Conservation (phyloP, 176 grass and related monocot genomes). For the Zoysia pacifica region DNA sequence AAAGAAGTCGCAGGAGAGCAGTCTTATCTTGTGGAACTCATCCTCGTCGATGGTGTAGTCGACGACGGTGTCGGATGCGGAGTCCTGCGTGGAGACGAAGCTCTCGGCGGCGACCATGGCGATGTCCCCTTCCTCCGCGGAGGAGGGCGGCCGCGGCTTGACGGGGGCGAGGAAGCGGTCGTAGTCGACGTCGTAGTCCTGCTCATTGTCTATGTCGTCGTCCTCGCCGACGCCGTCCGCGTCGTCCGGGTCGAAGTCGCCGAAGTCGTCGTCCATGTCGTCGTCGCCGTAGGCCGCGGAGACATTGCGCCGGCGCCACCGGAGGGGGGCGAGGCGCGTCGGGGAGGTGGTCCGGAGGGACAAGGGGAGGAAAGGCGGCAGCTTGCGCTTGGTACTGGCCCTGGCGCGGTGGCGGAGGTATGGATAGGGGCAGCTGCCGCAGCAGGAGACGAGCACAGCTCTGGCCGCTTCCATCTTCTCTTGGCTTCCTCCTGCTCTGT, state of each 20-base stretch:
- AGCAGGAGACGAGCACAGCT: conserved; percentile 25
- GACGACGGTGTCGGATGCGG: conserved; percentile 73
- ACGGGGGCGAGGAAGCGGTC: conserved; percentile 64
- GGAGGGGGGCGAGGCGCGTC: background rate
- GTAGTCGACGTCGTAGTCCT: conserved; percentile 98
- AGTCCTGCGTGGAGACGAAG: conserved; percentile 74
- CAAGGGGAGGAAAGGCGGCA: background rate
- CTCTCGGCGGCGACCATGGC: conserved; percentile 60
- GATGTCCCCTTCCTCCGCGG: conserved; percentile 50
- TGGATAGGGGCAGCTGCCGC: conserved; percentile 31
- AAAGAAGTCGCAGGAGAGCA: conserved; percentile 81
- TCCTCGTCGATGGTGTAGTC: conserved; percentile 82
- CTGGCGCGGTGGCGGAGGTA: background rate
- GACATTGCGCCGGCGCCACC: conserved; percentile 26
- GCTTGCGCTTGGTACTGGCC: conserved; percentile 20
- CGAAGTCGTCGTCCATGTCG: conserved; percentile 40
- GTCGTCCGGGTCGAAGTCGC: conserved; percentile 63
- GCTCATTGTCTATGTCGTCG: conserved; percentile 84
- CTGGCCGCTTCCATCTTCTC: background rate
- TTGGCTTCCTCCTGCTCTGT: background rate
- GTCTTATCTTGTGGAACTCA: conserved; percentile 88
- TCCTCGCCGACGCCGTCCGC: conserved; percentile 62
- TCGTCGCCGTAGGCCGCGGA: conserved; percentile 47
- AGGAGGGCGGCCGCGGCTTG: background rate
- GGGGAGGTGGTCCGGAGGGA: background rate